These are phyloP conservation scores for Musa itinerans DNA, from an alignment of 176 grass and related monocot species.

Conservation along the genomic window DNA sequence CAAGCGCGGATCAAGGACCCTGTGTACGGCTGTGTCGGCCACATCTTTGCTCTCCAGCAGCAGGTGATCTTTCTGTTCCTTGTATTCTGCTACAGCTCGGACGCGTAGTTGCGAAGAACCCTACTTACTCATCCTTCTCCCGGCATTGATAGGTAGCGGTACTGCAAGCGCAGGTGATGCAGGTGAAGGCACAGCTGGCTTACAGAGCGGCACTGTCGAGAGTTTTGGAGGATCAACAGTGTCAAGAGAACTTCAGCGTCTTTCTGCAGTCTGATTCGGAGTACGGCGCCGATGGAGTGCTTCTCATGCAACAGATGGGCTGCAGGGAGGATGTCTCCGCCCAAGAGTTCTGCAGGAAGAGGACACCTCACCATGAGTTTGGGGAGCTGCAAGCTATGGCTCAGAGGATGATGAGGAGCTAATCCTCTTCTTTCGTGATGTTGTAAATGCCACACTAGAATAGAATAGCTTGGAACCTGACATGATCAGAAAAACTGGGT, in stretches of 20 bases:
- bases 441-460: too few species aligned
- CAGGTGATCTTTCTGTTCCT: slow-evolving; percentile 28
- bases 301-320: slow-evolving; percentile 31
- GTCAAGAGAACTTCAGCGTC: slow-evolving; percentile 23
- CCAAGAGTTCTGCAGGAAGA: slow-evolving; percentile 59
- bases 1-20: slow-evolving; percentile 74
- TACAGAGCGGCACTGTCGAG: slow-evolving; percentile 31
- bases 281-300: slow-evolving; percentile 13
- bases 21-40: slow-evolving; percentile 71
- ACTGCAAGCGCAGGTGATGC: slow-evolving; percentile 86
- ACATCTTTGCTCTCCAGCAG: slow-evolving; percentile 93
- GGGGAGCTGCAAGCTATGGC: slow-evolving; percentile 86
- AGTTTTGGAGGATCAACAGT: slow-evolving; percentile 14
- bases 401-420: slow-evolving; percentile 70
- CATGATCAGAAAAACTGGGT: too few species aligned
- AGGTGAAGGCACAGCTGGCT: slow-evolving; percentile 66
- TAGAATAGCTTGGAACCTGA: too few species aligned
- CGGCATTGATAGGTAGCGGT: slow-evolving; percentile 47
- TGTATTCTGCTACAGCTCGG: neutral
- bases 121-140: neutral
- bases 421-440: slow-evolving; percentile 20
- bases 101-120: neutral
- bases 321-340: slow-evolving; percentile 37
- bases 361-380: slow-evolving; percentile 20
- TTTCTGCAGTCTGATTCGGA: slow-evolving; percentile 7